These are phyloP conservation scores for Ephemerocybe angulata DNA, from an alignment of 768 basidiomycete genomes.

Conservation along the genomic window DNA sequence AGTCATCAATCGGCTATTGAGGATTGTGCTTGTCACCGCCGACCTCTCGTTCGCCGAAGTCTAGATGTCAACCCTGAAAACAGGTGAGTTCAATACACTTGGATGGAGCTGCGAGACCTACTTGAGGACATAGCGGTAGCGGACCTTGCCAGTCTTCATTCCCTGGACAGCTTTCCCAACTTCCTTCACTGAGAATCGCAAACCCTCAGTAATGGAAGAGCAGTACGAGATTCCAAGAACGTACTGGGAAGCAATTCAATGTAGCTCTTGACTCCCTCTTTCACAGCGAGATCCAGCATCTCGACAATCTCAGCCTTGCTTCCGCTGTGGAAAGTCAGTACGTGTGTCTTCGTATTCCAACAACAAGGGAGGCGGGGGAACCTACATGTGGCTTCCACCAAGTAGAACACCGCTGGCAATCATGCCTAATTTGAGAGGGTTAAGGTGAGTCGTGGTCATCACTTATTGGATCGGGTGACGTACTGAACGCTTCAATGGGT, in stretches of 20 bases:
- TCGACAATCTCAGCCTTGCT: slow-evolving; percentile 53
- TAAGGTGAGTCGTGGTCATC: slow-evolving; percentile 4
- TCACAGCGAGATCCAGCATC: slow-evolving; percentile 58
- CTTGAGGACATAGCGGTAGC: slow-evolving; percentile 54
- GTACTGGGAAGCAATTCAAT: slow-evolving; percentile 40
- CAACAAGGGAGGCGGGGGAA: neutral
- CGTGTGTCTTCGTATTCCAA: slow-evolving; percentile 18
- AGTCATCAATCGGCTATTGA: too few species aligned
- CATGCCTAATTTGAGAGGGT: too few species aligned
- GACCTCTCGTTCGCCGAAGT: too few species aligned
- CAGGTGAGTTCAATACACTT: too few species aligned
- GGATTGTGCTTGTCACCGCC: too few species aligned
- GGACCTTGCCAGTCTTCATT: slow-evolving; percentile 44
- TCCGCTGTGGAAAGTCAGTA: slow-evolving; percentile 46
- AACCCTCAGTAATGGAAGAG: neutral
- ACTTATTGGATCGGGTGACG: slow-evolving; percentile 13
- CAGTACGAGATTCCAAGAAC: neutral
- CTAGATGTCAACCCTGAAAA: too few species aligned
- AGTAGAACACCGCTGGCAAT: slow-evolving; percentile 21
- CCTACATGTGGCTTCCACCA: slow-evolving; percentile 30
- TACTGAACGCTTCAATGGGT: slow-evolving; percentile 28
- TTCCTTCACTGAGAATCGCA: slow-evolving; percentile 34
- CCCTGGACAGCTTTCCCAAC: slow-evolving; percentile 44
- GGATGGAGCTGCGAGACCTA: too few species aligned
- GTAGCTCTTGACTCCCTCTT: slow-evolving; percentile 51